Evolutionary conservation across 352 stramenopile species (phyloP).

Genomic region (Pythium scleroteichum): DNA sequence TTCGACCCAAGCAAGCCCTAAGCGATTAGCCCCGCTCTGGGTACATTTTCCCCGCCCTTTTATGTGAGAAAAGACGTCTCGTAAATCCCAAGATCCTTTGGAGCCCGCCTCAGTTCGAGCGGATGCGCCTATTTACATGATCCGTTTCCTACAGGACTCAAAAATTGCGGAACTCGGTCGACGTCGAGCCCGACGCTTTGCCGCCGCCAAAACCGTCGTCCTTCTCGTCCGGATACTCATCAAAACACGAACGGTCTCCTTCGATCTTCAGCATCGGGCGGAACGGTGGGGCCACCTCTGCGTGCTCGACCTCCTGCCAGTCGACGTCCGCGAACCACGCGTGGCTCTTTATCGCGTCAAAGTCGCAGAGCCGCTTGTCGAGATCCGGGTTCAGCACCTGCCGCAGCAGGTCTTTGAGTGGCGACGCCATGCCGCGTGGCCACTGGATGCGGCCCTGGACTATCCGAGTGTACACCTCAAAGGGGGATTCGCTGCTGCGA

Average conservation of each 20-base stretch:
- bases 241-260: conserved; percentile 66
- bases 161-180: conserved; percentile 31
- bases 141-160: conserved; percentile 13
- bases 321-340: conserved; percentile 68
- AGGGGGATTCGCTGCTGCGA: conserved; percentile 74
- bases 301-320: conserved; percentile 51
- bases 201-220: conserved; percentile 3
- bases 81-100: too few species aligned
- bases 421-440: conserved; percentile 40
- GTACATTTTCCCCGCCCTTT: background rate
- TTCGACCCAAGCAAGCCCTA: conserved; percentile 59
- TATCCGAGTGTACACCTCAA: conserved; percentile 86
- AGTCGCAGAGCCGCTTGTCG: conserved; percentile 48
- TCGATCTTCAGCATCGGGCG: conserved; percentile 35
- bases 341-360: conserved; percentile 52
- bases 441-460: conserved; percentile 59
- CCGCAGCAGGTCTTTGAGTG: conserved; percentile 62
- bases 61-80: too few species aligned
- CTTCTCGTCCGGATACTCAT: conserved; percentile 51
- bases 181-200: conserved; percentile 5
- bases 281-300: conserved; percentile 51
- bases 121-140: too few species aligned
- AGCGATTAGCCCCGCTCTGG: too few species aligned
- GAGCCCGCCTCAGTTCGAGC: too few species aligned
- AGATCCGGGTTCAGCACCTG: conserved; percentile 66